A percentile compares a stretch with the other conserved stretches of the same genome.
phyloP scores from a whole-genome alignment of 441 rosid genomes.

The Euphorbia schlechtendalii region DNA sequence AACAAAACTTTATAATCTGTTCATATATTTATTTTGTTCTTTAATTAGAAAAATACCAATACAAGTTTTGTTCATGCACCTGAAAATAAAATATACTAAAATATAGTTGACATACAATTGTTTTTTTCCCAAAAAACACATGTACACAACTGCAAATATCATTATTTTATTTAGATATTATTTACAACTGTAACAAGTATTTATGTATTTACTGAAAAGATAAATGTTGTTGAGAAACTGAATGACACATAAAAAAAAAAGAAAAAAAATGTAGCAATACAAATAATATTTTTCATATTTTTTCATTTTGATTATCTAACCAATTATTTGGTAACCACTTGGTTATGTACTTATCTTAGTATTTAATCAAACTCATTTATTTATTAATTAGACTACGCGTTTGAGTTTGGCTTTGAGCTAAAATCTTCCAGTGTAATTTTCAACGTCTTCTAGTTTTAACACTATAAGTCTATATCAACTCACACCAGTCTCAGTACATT shows the following conservation, averaged over 20 bases:
- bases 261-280: no score
- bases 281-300: no score
- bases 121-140: not conserved
- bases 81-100: not conserved
- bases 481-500: not conserved
- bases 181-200: no score
- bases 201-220: no score
- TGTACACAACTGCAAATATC: not conserved
- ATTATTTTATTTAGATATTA: no score
- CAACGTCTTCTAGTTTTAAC: not conserved
- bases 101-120: not conserved
- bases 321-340: not conserved
- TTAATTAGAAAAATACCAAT: not conserved
- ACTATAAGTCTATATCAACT: not conserved
- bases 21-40: not conserved
- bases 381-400: slow-evolving; percentile 2
- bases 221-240: no score
- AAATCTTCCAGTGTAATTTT: slow-evolving; percentile 7
- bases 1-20: no score
- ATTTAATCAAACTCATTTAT: not conserved
- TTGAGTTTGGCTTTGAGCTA: slow-evolving; percentile 9
- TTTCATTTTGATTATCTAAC: not conserved
- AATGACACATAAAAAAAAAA: no score
- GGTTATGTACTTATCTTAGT: not conserved
- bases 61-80: not conserved